These are phyloP conservation scores for Zygosaccharomyces pseudobailii DNA, from an alignment of 1,139 yeast species.

Conservation along the genomic window DNA sequence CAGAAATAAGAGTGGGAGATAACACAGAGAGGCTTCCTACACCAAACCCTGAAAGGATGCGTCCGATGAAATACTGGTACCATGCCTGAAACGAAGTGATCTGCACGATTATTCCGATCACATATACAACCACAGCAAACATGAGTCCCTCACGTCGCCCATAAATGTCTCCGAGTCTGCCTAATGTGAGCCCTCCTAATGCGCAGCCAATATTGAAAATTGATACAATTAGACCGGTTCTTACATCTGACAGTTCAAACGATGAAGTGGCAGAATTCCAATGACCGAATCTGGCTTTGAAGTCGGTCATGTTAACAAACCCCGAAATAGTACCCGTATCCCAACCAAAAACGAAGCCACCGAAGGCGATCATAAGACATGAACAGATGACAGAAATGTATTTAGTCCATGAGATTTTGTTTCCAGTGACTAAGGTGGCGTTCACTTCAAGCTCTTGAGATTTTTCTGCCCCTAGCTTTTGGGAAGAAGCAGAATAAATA, in stretches of 20 bases:
- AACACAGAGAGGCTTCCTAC: slow-evolving; percentile 62
- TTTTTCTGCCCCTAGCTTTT: neutral
- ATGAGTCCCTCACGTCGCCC: slow-evolving; percentile 62
- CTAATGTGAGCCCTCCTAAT: slow-evolving; percentile 54
- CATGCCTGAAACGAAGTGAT: slow-evolving; percentile 50
- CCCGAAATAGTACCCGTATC: slow-evolving; percentile 81
- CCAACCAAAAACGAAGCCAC: slow-evolving; percentile 70
- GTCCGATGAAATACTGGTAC: slow-evolving; percentile 57
- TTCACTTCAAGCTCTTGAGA: neutral
- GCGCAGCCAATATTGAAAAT: slow-evolving; percentile 68
- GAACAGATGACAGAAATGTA: slow-evolving; percentile 5
- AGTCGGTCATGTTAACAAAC: slow-evolving; percentile 66
- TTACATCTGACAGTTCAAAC: slow-evolving; percentile 44
- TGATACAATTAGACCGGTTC: slow-evolving; percentile 58
- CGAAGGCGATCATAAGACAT: slow-evolving; percentile 49
- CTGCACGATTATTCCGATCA: slow-evolving; percentile 60
- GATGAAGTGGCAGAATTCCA: slow-evolving; percentile 8
- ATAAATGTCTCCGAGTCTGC: slow-evolving; percentile 51
- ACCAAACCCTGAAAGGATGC: slow-evolving; percentile 62
- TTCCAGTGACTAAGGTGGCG: neutral
- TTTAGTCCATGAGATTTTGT: neutral
- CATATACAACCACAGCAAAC: slow-evolving; percentile 51
- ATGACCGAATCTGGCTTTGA: slow-evolving; percentile 48
- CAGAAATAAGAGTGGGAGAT: slow-evolving; percentile 62
- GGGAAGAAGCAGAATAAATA: neutral